These are phyloP conservation scores for Trichoderma sp. DNA, from an alignment of 2,329 filamentous ascomycete species.

Conservation along the genomic window DNA sequence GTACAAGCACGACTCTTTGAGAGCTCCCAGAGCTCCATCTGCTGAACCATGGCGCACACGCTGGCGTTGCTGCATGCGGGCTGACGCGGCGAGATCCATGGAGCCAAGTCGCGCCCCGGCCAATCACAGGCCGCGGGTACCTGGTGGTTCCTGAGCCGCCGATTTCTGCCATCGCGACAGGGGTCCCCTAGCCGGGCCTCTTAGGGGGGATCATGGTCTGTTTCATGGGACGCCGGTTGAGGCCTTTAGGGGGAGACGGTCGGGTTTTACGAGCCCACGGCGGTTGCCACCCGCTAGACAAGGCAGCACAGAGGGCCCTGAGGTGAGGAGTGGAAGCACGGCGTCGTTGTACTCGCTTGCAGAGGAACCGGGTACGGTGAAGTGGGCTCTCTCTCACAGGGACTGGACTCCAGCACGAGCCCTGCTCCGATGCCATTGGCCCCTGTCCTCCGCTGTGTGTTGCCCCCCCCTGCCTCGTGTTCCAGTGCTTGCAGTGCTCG, in stretches of 20 bases:
- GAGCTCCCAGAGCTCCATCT: background rate
- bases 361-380: background rate
- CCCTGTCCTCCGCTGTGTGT: background rate
- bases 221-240: slow-evolving; percentile 6
- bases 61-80: slow-evolving; percentile 4
- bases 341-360: background rate
- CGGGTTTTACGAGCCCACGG: slow-evolving; percentile 10
- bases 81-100: slow-evolving; percentile 25
- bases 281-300: slow-evolving; percentile 5
- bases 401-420: no score
- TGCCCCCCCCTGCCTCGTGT: background rate
- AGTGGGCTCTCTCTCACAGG: background rate
- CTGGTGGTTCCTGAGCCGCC: slow-evolving; percentile 29
- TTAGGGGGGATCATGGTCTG: slow-evolving; percentile 5
- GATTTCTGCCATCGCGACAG: background rate
- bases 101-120: slow-evolving; percentile 7
- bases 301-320: background rate
- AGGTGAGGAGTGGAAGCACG: background rate
- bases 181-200: slow-evolving; percentile 8
- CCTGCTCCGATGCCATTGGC: background rate
- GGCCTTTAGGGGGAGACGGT: background rate
- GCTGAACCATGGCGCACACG: no score
- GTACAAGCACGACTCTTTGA: no score
- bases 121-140: slow-evolving; percentile 27
- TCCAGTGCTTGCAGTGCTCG: background rate